phyloP scores from a whole-genome alignment of 2,329 filamentous ascomycete species.

The Nemania serpens region DNA sequence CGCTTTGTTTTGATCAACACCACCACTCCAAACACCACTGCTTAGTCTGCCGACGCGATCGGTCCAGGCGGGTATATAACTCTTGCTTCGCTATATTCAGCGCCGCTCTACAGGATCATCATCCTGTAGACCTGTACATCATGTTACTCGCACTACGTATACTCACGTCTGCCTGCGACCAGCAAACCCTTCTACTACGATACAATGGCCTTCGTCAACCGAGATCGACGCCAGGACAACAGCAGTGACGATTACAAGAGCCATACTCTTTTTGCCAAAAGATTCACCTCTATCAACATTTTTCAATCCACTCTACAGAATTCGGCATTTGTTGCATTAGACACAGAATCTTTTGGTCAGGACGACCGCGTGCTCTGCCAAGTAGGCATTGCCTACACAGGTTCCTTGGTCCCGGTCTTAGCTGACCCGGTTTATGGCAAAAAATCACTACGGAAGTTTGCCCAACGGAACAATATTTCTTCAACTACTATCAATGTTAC shows the following conservation, averaged over 20 bases:
- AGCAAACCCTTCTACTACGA: constrained; percentile 1
- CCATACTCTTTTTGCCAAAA: constrained; percentile 11
- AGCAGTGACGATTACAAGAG: constrained; percentile 8
- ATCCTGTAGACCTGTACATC: no score
- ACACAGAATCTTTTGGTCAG: constrained; percentile 11
- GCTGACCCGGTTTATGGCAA: constrained; percentile 1
- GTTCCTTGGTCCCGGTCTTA: constrained; percentile 16
- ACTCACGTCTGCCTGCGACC: no score
- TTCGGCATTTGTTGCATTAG: constrained; percentile 10
- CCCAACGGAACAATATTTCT: constrained; percentile 16
- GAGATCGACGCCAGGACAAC: not conserved
- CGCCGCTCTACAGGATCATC: no score
- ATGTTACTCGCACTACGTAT: no score
- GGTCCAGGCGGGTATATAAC: no score
- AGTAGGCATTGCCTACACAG: constrained; percentile 15
- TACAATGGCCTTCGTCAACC: constrained; percentile 12
- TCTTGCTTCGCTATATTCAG: no score
- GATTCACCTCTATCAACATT: constrained; percentile 7
- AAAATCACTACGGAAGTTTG: constrained; percentile 16
- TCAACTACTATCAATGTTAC: constrained; percentile 15
- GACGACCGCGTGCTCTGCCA: constrained; percentile 11
- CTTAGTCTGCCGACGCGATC: no score
- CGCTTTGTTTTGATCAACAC: no score
- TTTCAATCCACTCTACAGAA: constrained; percentile 7
- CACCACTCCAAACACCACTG: no score